Conservation (phyloP, 169 alveolate genomes). For the Plasmodium malariae region DNA sequence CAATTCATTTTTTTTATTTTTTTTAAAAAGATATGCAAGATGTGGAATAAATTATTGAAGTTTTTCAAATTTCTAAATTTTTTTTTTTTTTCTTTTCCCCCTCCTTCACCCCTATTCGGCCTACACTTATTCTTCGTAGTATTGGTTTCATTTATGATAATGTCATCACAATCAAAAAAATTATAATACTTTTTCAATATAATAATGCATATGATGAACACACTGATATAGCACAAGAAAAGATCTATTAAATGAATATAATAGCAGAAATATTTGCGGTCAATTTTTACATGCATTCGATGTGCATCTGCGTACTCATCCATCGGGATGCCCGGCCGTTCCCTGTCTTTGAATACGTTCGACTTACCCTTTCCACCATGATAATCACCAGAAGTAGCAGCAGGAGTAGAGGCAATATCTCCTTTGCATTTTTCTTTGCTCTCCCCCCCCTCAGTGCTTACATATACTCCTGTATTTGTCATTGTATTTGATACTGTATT, state of each 20-base stretch:
- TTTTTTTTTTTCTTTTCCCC: neutral
- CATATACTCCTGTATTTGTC: too few relatives aligned
- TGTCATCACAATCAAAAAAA: constrained; percentile 16
- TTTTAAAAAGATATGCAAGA: constrained; percentile 30
- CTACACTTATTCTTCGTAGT: neutral
- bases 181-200: constrained; percentile 28
- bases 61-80: neutral
- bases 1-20: constrained; percentile 50
- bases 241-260: constrained; percentile 47
- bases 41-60: constrained; percentile 21
- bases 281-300: neutral
- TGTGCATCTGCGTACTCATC: constrained; percentile 6
- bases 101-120: neutral
- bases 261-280: constrained; percentile 26
- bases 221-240: constrained; percentile 47
- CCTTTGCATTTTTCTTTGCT: too few relatives aligned
- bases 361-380: too few relatives aligned
- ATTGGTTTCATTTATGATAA: constrained; percentile 6
- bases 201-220: constrained; percentile 27
- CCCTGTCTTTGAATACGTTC: too few relatives aligned
- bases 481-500: too few relatives aligned
- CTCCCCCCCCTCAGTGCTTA: too few relatives aligned
- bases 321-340: too few relatives aligned
- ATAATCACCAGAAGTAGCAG: too few relatives aligned
- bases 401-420: too few relatives aligned